Conservation (phyloP, 1,284 basidiomycete species). For the Takashimella koratensis region DNA sequence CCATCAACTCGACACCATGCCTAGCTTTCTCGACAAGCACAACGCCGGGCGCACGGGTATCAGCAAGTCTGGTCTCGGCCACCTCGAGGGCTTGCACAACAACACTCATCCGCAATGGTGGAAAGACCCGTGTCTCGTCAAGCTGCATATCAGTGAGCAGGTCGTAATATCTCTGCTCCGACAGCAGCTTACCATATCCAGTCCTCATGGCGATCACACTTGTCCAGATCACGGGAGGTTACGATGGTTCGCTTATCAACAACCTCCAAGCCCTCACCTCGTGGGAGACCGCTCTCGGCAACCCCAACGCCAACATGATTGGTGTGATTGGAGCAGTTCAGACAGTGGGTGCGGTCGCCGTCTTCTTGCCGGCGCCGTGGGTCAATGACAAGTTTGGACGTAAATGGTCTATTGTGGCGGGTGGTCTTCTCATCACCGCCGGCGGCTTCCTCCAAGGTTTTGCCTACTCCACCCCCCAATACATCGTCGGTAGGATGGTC, state of each 20-base stretch:
- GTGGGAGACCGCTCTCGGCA: conserved; percentile 4
- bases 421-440: conserved; percentile 10
- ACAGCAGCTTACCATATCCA: no score
- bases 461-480: conserved; percentile 8
- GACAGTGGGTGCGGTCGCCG: conserved; percentile 6
- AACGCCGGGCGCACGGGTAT: no score
- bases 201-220: neutral
- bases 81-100: no score
- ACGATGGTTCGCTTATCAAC: conserved; percentile 16
- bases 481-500: conserved; percentile 10
- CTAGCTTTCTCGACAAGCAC: no score
- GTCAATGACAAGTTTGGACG: conserved; percentile 14
- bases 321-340: conserved; percentile 11
- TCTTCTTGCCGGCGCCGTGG: conserved; percentile 3
- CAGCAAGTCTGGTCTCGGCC: no score
- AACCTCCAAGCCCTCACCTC: conserved; percentile 9
- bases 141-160: no score
- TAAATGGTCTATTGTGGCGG: conserved; percentile 2
- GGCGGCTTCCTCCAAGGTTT: conserved; percentile 5
- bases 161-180: no score
- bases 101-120: no score
- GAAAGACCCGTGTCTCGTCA: no score
- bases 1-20: no score
- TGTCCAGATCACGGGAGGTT: conserved; percentile 6
- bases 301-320: conserved; percentile 9